Conservation (phyloP, 2,329 filamentous ascomycete species). For the Hymenoscyphus linearis region DNA sequence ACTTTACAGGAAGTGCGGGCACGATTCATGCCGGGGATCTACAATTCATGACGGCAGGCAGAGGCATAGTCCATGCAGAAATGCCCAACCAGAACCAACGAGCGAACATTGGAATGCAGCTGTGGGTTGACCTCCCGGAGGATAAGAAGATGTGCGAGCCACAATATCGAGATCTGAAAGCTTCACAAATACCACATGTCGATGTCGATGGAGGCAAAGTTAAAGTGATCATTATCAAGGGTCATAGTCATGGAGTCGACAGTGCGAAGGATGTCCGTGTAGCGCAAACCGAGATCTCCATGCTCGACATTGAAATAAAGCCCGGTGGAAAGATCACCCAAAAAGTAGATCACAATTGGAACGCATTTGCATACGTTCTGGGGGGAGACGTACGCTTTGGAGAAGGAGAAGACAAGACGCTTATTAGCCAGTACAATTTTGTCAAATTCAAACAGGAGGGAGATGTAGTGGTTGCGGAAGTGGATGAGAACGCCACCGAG, state of each 20-base stretch:
- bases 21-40: conserved; percentile 83
- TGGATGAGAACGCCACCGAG: conserved; percentile 58
- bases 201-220: conserved; percentile 68
- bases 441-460: conserved; percentile 80
- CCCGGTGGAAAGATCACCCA: conserved; percentile 77
- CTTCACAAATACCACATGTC: conserved; percentile 72
- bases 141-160: conserved; percentile 84
- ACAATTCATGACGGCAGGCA: conserved; percentile 96
- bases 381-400: conserved; percentile 64
- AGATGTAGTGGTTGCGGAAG: conserved; percentile 67
- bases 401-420: conserved; percentile 42
- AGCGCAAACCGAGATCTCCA: conserved; percentile 96
- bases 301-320: conserved; percentile 74
- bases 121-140: conserved; percentile 89
- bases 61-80: conserved; percentile 89
- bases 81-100: conserved; percentile 81
- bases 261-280: conserved; percentile 68
- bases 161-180: conserved; percentile 79
- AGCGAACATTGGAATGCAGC: conserved; percentile 83
- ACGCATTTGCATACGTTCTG: conserved; percentile 84
- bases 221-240: conserved; percentile 83
- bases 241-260: conserved; percentile 76
- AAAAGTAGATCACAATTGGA: conserved; percentile 74
- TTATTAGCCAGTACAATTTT: conserved; percentile 72
- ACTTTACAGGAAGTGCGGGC: conserved; percentile 81